phyloP scores from a whole-genome alignment of 495 filamentous ascomycete species.

The Penicillium cinerascens region DNA sequence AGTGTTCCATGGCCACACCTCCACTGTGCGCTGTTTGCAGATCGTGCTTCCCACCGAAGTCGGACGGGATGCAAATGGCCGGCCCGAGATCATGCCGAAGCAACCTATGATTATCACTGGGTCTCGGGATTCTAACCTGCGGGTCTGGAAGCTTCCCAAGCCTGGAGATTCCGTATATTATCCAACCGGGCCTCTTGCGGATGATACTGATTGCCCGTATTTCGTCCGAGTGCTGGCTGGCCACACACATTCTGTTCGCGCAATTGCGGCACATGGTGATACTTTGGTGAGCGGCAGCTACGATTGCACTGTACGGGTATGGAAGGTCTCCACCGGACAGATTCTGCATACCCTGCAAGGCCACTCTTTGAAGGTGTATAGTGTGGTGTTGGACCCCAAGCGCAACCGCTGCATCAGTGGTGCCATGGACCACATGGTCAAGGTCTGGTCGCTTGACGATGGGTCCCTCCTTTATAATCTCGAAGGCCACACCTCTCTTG shows the following conservation, averaged over 20 bases:
- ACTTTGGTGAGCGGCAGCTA: slow-evolving; percentile 99
- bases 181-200: slow-evolving; percentile 68
- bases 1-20: slow-evolving; percentile 95
- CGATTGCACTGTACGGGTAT: slow-evolving; percentile 92
- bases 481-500: slow-evolving; percentile 90
- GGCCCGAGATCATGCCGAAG: slow-evolving; percentile 80
- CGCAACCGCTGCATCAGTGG: slow-evolving; percentile 96
- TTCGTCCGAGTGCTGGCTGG: slow-evolving; percentile 85
- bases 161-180: slow-evolving; percentile 69
- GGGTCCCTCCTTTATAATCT: slow-evolving; percentile 83
- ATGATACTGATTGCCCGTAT: slow-evolving; percentile 86
- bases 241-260: slow-evolving; percentile 92
- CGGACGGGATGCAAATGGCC: slow-evolving; percentile 68
- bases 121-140: slow-evolving; percentile 88
- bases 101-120: slow-evolving; percentile 95
- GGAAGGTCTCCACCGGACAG: slow-evolving; percentile 95
- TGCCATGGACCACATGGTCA: slow-evolving; percentile 96
- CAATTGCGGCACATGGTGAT: slow-evolving; percentile 93
- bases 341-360: slow-evolving; percentile 82
- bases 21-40: slow-evolving; percentile 92
- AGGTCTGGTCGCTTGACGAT: slow-evolving; percentile 96
- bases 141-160: slow-evolving; percentile 95
- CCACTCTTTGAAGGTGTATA: slow-evolving; percentile 93
- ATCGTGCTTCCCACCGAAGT: slow-evolving; percentile 85
- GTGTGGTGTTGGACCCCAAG: slow-evolving; percentile 88